These are phyloP conservation scores for Aspergillus sp. DNA, from an alignment of 2,329 filamentous ascomycete genomes.

Conservation along the genomic window DNA sequence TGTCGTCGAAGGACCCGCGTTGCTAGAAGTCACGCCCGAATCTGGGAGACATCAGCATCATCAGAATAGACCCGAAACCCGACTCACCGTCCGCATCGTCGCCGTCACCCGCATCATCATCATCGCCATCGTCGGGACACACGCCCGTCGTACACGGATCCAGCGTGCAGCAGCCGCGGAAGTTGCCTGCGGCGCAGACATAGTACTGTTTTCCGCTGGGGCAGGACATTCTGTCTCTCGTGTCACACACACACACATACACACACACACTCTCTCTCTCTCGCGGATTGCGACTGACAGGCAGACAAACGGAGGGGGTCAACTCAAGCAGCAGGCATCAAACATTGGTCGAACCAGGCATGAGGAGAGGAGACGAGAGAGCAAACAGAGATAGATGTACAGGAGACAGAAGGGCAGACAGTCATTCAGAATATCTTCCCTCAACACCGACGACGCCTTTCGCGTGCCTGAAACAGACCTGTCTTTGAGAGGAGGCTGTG, in stretches of 20 bases:
- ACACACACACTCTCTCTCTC: too few species aligned
- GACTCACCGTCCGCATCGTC: too few species aligned
- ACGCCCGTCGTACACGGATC: conserved; percentile 21
- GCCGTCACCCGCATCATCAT: neutral
- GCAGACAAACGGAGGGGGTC: neutral
- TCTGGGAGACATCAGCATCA: too few species aligned
- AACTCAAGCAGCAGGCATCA: neutral
- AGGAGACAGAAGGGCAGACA: neutral
- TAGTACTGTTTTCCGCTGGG: conserved; percentile 16
- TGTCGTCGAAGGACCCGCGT: neutral
- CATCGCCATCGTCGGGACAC: conserved; percentile 16
- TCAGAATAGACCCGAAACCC: too few species aligned
- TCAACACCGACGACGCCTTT: too few species aligned
- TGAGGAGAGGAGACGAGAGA: neutral
- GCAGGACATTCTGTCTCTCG: conserved; percentile 7
- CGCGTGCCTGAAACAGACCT: too few species aligned
- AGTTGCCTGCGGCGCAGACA: conserved; percentile 15
- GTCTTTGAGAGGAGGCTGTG: too few species aligned
- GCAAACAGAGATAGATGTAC: neutral
- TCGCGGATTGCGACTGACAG: neutral
- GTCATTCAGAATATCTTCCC: too few species aligned
- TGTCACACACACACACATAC: too few species aligned
- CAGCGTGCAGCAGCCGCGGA: conserved; percentile 23
- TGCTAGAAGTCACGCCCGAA: neutral
- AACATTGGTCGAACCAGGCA: neutral